Base-by-base conservation (phyloP, 495 filamentous ascomycete genomes). In the Trypethelium eluteriae region DNA sequence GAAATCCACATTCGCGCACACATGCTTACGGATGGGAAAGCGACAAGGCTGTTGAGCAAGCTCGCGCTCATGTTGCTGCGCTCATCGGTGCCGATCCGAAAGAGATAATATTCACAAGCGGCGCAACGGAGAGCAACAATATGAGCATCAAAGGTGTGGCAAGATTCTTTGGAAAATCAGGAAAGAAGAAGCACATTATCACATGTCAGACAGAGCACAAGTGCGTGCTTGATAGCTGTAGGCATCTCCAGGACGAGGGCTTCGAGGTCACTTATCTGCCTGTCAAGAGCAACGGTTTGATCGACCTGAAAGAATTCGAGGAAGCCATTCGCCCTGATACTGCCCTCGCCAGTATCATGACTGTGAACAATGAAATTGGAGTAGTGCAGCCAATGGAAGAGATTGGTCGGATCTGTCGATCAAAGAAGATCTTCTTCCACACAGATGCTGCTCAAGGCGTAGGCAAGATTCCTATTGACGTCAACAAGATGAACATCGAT, bases 1-100 rank as follows among this genome's bases (percentile, higher is more conserved):
- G 94, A 69, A 98, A 98, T 76, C 94, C 94, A 62, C 94, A 98
- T 77, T 97, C 93, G 44, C 84, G 95, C 74, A 98, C 94, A 62
- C 94, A 98, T 77, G 94, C 94, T 12, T 98, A 98, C 78, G 94
- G 94, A 62, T 98, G 94, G 94, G 94, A 98, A 79, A 94, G 90
- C 59, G 94, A 98, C 70, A 92, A 92, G 75, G 93, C 90, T 4
- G 87, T 94, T 38, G 94, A 98, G 73, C 80, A 90, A 63, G 92
- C 95, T 56, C 84, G 94, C 68, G 83, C 85, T 70, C 82, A 97
- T 72, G 82, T 97, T 67, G 94, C 94, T 7, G 83, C 83, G 32
- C 81, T 98, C 49, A 92, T 98, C 66, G 94, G 95, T 38, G 95
- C 94, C 14, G 90, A 98, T 74, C 81, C 94, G 6, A 98, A 98